phyloP scores from a whole-genome alignment of 1,139 yeast species.

The Sugiyamaella grinbergsii region DNA sequence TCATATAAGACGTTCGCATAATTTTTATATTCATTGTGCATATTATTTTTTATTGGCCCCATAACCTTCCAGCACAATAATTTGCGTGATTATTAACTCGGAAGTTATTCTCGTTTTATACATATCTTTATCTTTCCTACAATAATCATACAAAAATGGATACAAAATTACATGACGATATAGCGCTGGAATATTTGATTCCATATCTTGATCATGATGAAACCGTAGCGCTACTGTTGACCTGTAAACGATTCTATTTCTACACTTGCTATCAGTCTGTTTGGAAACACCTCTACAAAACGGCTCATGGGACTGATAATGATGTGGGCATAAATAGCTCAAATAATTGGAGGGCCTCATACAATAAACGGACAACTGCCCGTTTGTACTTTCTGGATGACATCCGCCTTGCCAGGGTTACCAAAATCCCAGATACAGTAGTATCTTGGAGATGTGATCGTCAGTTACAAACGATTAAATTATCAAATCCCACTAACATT shows the following conservation, averaged over 20 bases:
- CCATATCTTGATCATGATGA: conserved; percentile 1
- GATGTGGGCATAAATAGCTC: background rate
- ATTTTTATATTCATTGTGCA: too few relatives aligned
- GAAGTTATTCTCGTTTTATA: too few relatives aligned
- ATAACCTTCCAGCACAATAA: too few relatives aligned
- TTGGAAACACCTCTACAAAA: background rate
- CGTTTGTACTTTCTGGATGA: too few relatives aligned
- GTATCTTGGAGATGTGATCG: too few relatives aligned
- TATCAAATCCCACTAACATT: background rate
- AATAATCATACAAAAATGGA: conserved; percentile 2
- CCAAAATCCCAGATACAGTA: too few relatives aligned
- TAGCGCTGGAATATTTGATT: background rate
- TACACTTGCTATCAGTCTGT: background rate
- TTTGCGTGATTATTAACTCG: too few relatives aligned
- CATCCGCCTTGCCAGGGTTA: too few relatives aligned
- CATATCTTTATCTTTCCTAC: background rate
- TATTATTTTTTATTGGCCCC: background rate
- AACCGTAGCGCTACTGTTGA: background rate
- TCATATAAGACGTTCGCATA: too few relatives aligned
- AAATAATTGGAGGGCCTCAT: background rate
- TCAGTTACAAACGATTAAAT: too few relatives aligned
- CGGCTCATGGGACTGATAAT: background rate
- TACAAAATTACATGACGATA: background rate
- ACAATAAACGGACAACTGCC: background rate
- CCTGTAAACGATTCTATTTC: conserved; percentile 1